These are phyloP conservation scores for Fraxinus greggii DNA, from an alignment of 305 asterid genomes.

Conservation along the genomic window DNA sequence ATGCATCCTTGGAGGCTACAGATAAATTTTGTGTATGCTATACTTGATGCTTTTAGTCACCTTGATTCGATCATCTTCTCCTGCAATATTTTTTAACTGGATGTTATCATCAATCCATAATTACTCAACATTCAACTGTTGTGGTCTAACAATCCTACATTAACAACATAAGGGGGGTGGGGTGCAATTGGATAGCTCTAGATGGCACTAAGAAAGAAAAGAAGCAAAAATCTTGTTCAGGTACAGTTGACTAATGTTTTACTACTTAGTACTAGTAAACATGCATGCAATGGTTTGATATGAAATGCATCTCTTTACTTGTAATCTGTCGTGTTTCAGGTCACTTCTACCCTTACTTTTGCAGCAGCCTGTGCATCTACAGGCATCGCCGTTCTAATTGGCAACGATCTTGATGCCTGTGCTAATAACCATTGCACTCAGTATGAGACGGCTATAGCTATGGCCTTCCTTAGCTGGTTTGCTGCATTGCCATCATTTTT, in stretches of 20 bases:
- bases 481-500: conserved; percentile 50
- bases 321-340: conserved; percentile 28
- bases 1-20: not conserved
- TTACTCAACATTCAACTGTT: not conserved
- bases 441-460: conserved; percentile 52
- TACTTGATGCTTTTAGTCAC: not conserved
- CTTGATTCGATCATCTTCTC: not conserved
- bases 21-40: not conserved
- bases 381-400: conserved; percentile 51
- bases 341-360: conserved; percentile 51
- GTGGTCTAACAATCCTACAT: not conserved
- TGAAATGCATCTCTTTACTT: not conserved
- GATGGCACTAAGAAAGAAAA: not conserved
- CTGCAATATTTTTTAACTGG: not conserved
- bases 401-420: conserved; percentile 49
- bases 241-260: not conserved
- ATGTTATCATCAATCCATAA: not conserved
- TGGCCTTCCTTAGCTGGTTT: conserved; percentile 59
- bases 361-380: conserved; percentile 25
- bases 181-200: not conserved
- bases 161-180: not conserved
- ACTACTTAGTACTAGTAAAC: not conserved
- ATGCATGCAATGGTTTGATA: not conserved
- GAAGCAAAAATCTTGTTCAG: not conserved
- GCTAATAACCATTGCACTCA: conserved; percentile 46